Percentiles rank a stretch among this genome's conserved stretches.
Conservation (phyloP, 2,329 filamentous ascomycete genomes). For the Knufia fluminis region DNA sequence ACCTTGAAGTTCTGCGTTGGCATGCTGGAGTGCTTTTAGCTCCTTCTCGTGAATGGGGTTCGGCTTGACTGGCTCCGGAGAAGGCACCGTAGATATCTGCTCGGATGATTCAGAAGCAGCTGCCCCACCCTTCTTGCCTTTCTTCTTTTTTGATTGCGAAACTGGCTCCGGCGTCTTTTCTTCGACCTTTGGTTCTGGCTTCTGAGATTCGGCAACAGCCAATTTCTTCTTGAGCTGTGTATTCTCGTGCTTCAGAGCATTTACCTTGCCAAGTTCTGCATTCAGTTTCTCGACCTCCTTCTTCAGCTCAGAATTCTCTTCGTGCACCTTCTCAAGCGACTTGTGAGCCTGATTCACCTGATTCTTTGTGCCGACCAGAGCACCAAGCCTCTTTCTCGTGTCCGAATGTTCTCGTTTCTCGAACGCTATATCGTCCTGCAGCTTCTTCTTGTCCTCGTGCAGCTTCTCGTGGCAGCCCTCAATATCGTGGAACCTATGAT, state of each 20-base stretch:
- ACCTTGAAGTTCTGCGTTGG: conserved; percentile 1
- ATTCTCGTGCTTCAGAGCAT: conserved; percentile 10
- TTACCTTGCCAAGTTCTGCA: conserved; percentile 7
- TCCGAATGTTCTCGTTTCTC: conserved; percentile 8
- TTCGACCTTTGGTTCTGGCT: conserved; percentile 3
- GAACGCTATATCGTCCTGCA: not conserved
- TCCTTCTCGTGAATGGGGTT: conserved; percentile 1
- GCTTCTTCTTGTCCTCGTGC: conserved; percentile 7
- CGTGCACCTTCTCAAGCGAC: conserved; percentile 2
- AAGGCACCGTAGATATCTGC: not conserved
- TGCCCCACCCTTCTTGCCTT: conserved; percentile 4
- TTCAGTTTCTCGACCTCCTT: conserved; percentile 9
- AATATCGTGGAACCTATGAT: conserved; percentile 8
- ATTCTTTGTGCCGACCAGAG: conserved; percentile 5
- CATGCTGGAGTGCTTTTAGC: conserved; percentile 6
- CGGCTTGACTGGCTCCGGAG: not conserved
- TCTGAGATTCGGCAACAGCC: not conserved
- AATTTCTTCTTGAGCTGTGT: conserved; percentile 10
- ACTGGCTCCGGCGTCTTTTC: not conserved
- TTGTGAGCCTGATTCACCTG: conserved; percentile 4
- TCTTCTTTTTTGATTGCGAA: conserved; percentile 5
- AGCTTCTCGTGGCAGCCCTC: conserved; percentile 9
- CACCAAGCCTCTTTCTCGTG: conserved; percentile 4
- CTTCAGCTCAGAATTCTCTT: conserved; percentile 10
- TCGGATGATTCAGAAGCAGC: not conserved